Percentiles rank a stretch among this genome's conserved stretches.
phyloP scores from a whole-genome alignment of 257 asterid genomes.

The Plantago major region DNA sequence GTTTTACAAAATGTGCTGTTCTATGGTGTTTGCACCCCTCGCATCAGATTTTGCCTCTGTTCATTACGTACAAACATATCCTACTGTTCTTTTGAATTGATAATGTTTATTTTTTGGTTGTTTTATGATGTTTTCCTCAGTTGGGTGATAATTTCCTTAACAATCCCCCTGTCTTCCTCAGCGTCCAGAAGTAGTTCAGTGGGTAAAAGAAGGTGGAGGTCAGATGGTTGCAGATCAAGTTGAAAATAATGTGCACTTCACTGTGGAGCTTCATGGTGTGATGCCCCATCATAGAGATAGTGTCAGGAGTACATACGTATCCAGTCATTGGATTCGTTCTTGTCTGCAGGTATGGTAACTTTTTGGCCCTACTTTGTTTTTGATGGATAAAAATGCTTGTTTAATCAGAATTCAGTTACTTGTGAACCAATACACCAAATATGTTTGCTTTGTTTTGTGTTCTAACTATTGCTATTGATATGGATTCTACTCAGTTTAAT shows the following conservation, averaged over 20 bases:
- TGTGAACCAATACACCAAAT: neutral
- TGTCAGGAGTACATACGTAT: conserved; percentile 42
- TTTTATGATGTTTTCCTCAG: conserved; percentile 15
- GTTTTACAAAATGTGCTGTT: too few species aligned
- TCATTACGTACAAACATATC: neutral
- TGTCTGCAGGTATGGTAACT: conserved; percentile 62
- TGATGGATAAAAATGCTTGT: conserved; percentile 14
- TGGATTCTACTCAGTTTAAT: too few species aligned
- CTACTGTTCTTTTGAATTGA: conserved; percentile 2
- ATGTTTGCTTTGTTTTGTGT: neutral
- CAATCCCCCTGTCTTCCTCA: conserved; percentile 28
- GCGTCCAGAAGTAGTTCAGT: conserved; percentile 75
- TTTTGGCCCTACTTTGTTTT: conserved; percentile 14
- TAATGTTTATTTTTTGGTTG: conserved; percentile 9
- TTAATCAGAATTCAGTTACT: conserved; percentile 9
- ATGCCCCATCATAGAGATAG: conserved; percentile 25
- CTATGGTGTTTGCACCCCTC: neutral
- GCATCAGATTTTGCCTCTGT: neutral
- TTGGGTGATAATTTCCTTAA: conserved; percentile 14
- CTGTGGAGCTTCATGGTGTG: conserved; percentile 78
- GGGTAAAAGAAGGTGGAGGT: conserved; percentile 91
- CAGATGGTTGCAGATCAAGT: conserved; percentile 53
- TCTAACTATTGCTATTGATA: too few species aligned
- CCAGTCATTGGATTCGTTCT: conserved; percentile 90
- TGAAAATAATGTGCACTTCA: conserved; percentile 51